Conservation (phyloP, 1,139 yeast species). For the Sugiyamaella castrensis region DNA sequence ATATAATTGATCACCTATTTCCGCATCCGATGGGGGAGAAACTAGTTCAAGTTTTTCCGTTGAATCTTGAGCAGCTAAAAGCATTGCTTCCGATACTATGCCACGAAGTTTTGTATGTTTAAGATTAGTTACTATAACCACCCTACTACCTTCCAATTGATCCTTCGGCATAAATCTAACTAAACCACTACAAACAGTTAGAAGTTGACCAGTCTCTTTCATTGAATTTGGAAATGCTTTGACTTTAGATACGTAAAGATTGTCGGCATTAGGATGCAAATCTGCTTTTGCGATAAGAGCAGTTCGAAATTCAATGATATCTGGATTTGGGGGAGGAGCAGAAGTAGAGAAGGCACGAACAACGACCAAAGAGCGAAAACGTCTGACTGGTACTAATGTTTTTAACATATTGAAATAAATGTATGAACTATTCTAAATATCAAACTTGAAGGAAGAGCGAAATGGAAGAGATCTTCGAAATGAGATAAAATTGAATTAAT, state of each 20-base stretch:
- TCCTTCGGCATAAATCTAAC: conserved; percentile 51
- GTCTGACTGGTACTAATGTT: too few species aligned
- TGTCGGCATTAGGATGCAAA: conserved; percentile 53
- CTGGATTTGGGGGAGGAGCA: conserved; percentile 3
- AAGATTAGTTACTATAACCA: conserved; percentile 57
- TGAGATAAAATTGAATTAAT: too few species aligned
- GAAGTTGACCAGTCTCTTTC: neutral
- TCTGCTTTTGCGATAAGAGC: conserved; percentile 47
- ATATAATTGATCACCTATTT: conserved; percentile 31
- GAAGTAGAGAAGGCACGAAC: too few species aligned
- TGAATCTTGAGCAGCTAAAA: conserved; percentile 45
- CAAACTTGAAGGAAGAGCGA: too few species aligned
- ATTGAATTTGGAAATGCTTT: conserved; percentile 28
- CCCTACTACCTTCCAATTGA: conserved; percentile 47
- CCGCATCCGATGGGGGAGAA: conserved; percentile 38
- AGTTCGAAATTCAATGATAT: conserved; percentile 36
- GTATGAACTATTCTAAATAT: too few species aligned
- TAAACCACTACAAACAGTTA: conserved; percentile 54
- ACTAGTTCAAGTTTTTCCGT: conserved; percentile 39
- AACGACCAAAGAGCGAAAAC: too few species aligned
- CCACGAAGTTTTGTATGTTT: conserved; percentile 70
- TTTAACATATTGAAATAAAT: too few species aligned
- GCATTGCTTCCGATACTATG: conserved; percentile 55
- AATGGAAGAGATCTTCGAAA: too few species aligned
- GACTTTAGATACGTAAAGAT: conserved; percentile 52